phyloP scores from a whole-genome alignment of 208 protist genomes.

The Trypanosoma theileri region DNA sequence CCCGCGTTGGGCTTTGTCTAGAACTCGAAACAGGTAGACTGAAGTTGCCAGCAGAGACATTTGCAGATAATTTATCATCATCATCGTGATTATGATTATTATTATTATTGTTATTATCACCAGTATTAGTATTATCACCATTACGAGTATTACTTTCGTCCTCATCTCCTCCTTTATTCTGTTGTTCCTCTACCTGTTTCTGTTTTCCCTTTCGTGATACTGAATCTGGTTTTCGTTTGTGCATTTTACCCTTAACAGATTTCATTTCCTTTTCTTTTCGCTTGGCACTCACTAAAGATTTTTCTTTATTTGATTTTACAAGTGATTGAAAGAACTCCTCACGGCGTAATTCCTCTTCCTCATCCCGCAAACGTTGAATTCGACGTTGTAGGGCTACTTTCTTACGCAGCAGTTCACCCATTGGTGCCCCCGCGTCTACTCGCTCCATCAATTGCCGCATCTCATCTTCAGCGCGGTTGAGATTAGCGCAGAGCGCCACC shows the following conservation, averaged over 20 bases:
- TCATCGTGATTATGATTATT: neutral
- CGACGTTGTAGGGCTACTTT: constrained; percentile 23
- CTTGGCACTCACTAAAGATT: neutral
- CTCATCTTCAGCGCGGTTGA: constrained; percentile 6
- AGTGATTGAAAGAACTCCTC: constrained; percentile 2
- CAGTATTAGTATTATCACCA: neutral
- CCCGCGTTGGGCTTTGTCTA: too few relatives aligned
- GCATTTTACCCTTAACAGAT: neutral
- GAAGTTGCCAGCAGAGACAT: too few relatives aligned
- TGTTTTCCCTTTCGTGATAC: neutral
- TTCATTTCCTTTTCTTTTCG: neutral
- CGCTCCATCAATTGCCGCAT: neutral
- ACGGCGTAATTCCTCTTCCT: constrained; percentile 4
- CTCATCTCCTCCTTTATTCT: neutral
- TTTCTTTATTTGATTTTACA: neutral
- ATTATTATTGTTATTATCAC: neutral
- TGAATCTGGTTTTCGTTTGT: neutral
- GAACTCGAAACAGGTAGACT: too few relatives aligned
- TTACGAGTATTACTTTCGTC: neutral
- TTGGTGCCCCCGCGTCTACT: neutral
- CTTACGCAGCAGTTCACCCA: constrained; percentile 9
- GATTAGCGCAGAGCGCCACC: neutral
- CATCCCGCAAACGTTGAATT: constrained; percentile 20
- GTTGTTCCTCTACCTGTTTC: neutral
- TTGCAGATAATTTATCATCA: neutral